Evolutionary conservation across 495 filamentous ascomycete genomes (phyloP).

Genomic region (Aspergillus cavernicola): DNA sequence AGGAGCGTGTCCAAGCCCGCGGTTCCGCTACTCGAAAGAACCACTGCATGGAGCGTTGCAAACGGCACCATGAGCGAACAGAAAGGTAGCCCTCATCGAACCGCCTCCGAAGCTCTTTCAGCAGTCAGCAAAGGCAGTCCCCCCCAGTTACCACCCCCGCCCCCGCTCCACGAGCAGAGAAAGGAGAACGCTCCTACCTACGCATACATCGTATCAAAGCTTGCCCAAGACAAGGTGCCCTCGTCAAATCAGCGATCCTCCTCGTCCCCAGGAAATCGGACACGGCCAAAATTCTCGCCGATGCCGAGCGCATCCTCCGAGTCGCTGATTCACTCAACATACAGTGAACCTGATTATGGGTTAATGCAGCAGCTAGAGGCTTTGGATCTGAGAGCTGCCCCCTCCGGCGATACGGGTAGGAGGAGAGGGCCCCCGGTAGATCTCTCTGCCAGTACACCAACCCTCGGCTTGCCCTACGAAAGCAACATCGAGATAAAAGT

Average conservation of each 20-base stretch:
- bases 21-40: constrained; percentile 32
- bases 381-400: too few species aligned
- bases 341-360: constrained; percentile 35
- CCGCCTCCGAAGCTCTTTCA: constrained; percentile 37
- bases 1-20: constrained; percentile 21
- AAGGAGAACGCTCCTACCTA: constrained; percentile 31
- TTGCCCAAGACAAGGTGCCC: constrained; percentile 15
- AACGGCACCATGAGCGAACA: constrained; percentile 20
- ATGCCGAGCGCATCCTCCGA: too few species aligned
- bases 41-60: constrained; percentile 30
- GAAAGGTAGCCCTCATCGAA: constrained; percentile 24
- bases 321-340: constrained; percentile 27
- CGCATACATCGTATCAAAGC: constrained; percentile 26
- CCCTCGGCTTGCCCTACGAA: constrained; percentile 28
- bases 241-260: constrained; percentile 23
- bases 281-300: constrained; percentile 11
- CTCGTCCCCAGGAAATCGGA: constrained; percentile 16
- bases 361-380: constrained; percentile 13
- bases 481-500: constrained; percentile 23
- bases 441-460: constrained; percentile 29
- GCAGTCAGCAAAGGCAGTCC: constrained; percentile 24
- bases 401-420: too few species aligned
- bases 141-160: not conserved
- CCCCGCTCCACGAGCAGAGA: not conserved
- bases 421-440: constrained; percentile 20